Base-by-base conservation (phyloP, 2,329 filamentous ascomycete species). In the Monosporascus sp. region DNA sequence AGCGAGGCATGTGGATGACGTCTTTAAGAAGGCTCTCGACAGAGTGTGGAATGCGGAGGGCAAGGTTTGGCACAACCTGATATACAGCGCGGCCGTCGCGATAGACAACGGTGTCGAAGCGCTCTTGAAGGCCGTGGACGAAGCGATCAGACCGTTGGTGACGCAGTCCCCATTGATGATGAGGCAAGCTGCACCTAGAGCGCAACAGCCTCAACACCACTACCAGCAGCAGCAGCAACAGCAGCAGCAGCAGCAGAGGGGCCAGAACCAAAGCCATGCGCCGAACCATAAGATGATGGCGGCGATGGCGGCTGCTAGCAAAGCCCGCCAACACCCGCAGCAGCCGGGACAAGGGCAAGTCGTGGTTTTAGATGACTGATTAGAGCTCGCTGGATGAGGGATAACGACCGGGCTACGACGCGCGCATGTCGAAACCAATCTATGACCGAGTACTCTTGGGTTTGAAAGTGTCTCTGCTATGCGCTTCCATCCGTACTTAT, bases 51-150 rank as follows among this genome's bases (percentile, higher is more conserved):
- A 51, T 24, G 61, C 61, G 6, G 59, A 64, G 25, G 58, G 57
- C 20, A 60, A 53, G 36, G 49, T 54, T 9, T 70, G 68, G 65
- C 59, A 60, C 22, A 62, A 59, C 18, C 56, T 69, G 6, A 65
- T 66, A 27, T 55, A 62, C 14, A 79, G 76, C 2, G 78, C 77
- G 6, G 76, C 72, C 6, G 67, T 63, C 56, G 66, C 68, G 31
- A 64, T 68, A 34, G 67, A 67, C 24, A 69, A 69, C 38, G 74
- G 78, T 8, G 71, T 77, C 31, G 74, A 75, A 51, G 67, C 60
- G 6, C 60, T 83, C 57, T 67, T 84, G 25, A 65, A 66, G 46
- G 71, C 72, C 18, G 68, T 80, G 8, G 77, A 82, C 61, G 74
- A 75, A 18, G 72, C 70, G 15, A 60, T 83, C 27, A 68, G 74